These are phyloP conservation scores for Botrytis fabae DNA, from an alignment of 2,329 filamentous ascomycete genomes.

Conservation along the genomic window DNA sequence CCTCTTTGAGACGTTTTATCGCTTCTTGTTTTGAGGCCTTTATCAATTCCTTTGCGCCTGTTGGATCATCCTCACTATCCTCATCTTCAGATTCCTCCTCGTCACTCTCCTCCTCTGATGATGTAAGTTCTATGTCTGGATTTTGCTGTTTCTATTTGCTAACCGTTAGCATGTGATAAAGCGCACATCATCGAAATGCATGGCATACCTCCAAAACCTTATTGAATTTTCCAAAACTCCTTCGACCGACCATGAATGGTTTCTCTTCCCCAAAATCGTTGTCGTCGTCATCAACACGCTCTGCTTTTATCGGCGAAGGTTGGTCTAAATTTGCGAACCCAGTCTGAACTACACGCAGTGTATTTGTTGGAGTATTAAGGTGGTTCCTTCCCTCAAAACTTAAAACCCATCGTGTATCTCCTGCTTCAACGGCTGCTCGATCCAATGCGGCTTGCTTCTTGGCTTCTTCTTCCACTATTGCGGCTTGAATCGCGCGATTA, in stretches of 20 bases:
- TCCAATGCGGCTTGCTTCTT: constrained; percentile 63
- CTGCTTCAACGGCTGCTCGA: constrained; percentile 59
- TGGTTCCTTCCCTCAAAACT: constrained; percentile 50
- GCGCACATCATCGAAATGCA: neutral
- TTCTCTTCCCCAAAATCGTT: constrained; percentile 37
- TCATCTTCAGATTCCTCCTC: constrained; percentile 29
- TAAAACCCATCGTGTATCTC: constrained; percentile 76
- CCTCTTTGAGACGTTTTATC: constrained; percentile 45
- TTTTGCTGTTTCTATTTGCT: constrained; percentile 44
- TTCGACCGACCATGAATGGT: constrained; percentile 44
- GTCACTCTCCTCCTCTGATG: constrained; percentile 39
- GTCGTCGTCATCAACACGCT: constrained; percentile 35
- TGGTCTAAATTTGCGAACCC: constrained; percentile 55
- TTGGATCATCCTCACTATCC: constrained; percentile 42
- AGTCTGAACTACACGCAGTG: constrained; percentile 60
- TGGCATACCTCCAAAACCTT: constrained; percentile 41
- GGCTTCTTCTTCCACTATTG: constrained; percentile 65
- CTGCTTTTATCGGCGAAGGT: constrained; percentile 27
- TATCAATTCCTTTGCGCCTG: constrained; percentile 48
- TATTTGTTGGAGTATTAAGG: constrained; percentile 37
- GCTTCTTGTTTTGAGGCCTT: constrained; percentile 48
- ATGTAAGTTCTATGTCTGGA: constrained; percentile 40
- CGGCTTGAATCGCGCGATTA: constrained; percentile 60
- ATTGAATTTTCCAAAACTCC: constrained; percentile 53
- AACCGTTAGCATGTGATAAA: constrained; percentile 24